Base-by-base conservation (phyloP, 768 basidiomycete genomes). In the Lentinus brumalis region DNA sequence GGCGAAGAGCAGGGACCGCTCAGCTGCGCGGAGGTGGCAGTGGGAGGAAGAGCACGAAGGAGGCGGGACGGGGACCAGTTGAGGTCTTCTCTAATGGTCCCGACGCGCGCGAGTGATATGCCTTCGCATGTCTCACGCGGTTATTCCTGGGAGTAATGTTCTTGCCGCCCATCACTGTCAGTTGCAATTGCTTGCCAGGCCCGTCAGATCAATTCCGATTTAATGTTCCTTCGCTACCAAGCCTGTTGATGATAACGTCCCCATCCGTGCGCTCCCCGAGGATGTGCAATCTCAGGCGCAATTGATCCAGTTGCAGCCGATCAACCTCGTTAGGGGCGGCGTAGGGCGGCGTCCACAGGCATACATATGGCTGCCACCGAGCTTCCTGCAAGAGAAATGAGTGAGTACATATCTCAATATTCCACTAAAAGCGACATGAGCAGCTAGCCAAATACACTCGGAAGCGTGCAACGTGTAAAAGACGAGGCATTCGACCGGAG, bases 1-100 rank as follows among this genome's bases (percentile, higher is more conserved):
- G 39, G 45, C 40, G 52, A 42, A 42, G 18, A 39, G 32, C n/a
- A 49, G 30, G 40, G 53, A 51, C 61, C 35, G 52, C 21, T 21
- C 16, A 38, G 21, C 21, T 39, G n/a, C 39, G 35, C 39, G 38
- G 56, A 56, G 12, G 44, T 32, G 54, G 56, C 42, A 51, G 57
- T 42, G 57, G 61, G 57, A 53, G 61, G 55, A 26, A 62, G 49
- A 58, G 54, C 60, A 61, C 45, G 58, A 49, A 12, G 21, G 21
- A 26, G 46, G 46, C 18, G 21, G 5, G 26, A 29, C 11, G 10
- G 21, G 46, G 4, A 49, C 26, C 15, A 5, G 46, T 26, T 26
- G 46, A 26, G 21, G 46, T 10, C 26, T 49, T 49, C 46, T 26
- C 46, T 49, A 49, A 26, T 49, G 46, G 46, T 18, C 46, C 46